Evolutionary conservation across 2,329 filamentous ascomycete species (phyloP).

Genomic region (Ophiostoma montium): DNA sequence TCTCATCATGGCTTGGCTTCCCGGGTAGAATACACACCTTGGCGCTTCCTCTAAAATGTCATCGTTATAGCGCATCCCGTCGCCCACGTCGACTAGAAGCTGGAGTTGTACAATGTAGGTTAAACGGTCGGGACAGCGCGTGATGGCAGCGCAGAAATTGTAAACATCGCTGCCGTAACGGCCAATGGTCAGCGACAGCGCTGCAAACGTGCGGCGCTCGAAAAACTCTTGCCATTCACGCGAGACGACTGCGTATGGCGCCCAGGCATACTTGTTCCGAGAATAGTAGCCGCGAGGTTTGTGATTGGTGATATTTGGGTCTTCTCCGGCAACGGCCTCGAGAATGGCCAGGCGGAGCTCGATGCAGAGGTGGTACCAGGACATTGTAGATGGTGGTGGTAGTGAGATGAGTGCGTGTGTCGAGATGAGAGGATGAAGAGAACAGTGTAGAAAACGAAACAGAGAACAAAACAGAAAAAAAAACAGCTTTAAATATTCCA

Average conservation of each 20-base stretch:
- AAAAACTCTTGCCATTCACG: slow-evolving; percentile 6
- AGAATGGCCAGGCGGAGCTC: neutral
- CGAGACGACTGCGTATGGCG: slow-evolving; percentile 3
- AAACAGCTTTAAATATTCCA: no score
- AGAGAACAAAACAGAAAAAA: no score
- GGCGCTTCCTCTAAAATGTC: no score
- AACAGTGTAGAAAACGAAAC: no score
- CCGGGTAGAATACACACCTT: no score
- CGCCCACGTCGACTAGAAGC: no score
- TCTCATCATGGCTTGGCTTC: no score
- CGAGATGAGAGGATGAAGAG: no score
- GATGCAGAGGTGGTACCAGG: neutral
- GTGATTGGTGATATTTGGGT: neutral
- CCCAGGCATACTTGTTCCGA: neutral
- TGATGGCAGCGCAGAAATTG: neutral
- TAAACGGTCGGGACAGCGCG: neutral
- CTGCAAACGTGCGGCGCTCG: slow-evolving; percentile 2
- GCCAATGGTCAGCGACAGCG: neutral
- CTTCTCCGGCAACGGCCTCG: neutral
- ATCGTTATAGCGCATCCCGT: neutral
- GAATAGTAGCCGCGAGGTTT: neutral
- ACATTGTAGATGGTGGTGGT: no score
- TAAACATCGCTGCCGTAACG: neutral
- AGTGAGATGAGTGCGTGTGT: no score
- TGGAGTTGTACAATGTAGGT: neutral